Evolutionary conservation across 2,329 filamentous ascomycete genomes (phyloP), one percentile per base, ranked within the genome.

Genomic region (Pochonia chlamydosporia): DNA sequence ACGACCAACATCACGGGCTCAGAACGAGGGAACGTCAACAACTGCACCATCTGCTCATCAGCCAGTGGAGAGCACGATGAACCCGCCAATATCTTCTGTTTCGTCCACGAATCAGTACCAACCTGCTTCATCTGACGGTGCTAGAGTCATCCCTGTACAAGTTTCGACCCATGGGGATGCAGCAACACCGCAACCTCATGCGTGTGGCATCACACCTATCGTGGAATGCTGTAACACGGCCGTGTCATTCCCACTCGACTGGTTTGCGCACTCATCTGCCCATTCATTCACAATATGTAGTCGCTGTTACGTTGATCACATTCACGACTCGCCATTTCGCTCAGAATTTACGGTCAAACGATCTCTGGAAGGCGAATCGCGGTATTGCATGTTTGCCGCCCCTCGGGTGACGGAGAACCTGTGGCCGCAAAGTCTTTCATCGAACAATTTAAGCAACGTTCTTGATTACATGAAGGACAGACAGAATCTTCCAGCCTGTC

Each of bases 271-370:
- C 33, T 49, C 59, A 0, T 46, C 51, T 1, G 62, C 60, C 1
- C 63, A 66, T 0, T 53, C 59, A 1, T 67, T 62, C 18, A 39
- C 55, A 3, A 57, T 71, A 42, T 72, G 69, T 49, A 61, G 65
- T 2, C 52, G 60, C 3, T 72, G 69, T 53, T 70, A 69, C 44
- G 58, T 63, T 6, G 61, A 69, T 44, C 46, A 65, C 24, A 64
- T 71, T n/a, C 59, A 58, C 48, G 44, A 57, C 4, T 63, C 63
- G 0, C 46, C 25, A 1, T 63, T 67, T 46, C 39, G 56, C 5
- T 31, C 52, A 28, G 47, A 53, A 0, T 72, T 71, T 43, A 40
- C 35, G 0, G 51, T 46, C 7, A 46, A 49, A 2, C 45, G 51
- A 0, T 50, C 50, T 26, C 26, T 54, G 4, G 62, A 68, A 24